Evolutionary conservation across 2,329 filamentous ascomycete species (phyloP), one percentile per base, ranked within the genome.

Genomic region (Aaosphaeria pasadenensis): DNA sequence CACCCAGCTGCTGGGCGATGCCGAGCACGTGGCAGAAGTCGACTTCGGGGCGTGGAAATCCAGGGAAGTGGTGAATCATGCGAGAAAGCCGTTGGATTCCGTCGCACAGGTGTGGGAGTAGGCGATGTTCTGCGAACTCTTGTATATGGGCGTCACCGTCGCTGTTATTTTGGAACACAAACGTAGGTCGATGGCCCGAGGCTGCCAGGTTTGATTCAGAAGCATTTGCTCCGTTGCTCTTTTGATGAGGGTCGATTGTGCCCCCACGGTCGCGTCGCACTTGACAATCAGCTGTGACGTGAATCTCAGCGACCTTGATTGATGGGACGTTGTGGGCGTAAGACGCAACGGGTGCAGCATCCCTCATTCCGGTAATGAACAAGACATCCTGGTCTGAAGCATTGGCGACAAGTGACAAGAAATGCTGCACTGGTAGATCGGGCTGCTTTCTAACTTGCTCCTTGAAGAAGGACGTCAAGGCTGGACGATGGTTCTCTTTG

Each of bases 321-420:
- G 73, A 62, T 43, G 81, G 74, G 7, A 83, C 77, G 28, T 84
- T 58, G 68, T 79, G 76, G n/a, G 78, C 78, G 0, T 83, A 76
- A 9, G 52, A 39, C 51, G 78, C 69, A 7, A 85, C 72, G 0
- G 83, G 83, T 5, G 81, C 77, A 42, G 79, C 68, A 43, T 87
- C 83, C 71, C 81, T 78, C 78, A 85, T 80, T 0, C 82, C 83
- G 0, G 82, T 86, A 53, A 87, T 78, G 0, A 86, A 48, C 39
- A 86, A 64, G 42, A 85, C 79, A 47, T 84, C 77, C 2, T 73
- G 68, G 47, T 56, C 49, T 43, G 7, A 52, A 5, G 72, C 70
- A 9, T 52, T 47, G 32, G 67, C 13, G 3, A 85, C 76, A 2
- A 77, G 63, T 28, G 71, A 49, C 38, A 78, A 45, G 50, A 84